A percentile compares a stretch with the other conserved stretches of the same genome.
Evolutionary conservation across 2,329 filamentous ascomycete species (phyloP).

Genomic region (Pseudocercospora crystallina): DNA sequence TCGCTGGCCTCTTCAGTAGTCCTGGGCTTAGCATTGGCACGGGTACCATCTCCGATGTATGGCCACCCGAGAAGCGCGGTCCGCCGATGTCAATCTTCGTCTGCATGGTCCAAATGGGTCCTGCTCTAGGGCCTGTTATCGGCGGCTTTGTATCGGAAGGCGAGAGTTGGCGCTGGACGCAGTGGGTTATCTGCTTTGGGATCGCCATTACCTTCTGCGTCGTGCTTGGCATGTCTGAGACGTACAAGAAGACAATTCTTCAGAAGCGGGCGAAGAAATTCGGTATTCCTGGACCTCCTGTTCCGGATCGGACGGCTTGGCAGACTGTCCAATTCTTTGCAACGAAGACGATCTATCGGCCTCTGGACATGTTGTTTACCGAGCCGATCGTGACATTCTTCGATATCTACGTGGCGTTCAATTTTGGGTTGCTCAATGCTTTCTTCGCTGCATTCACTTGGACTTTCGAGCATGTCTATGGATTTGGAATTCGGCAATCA

Average conservation of each 20-base stretch:
- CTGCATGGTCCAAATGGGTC: constrained; percentile 8
- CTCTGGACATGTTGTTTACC: constrained; percentile 30
- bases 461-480: constrained; percentile 25
- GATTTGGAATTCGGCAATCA: constrained; percentile 23
- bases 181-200: constrained; percentile 33
- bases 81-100: constrained; percentile 18
- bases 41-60: constrained; percentile 24
- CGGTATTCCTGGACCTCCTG: constrained; percentile 15
- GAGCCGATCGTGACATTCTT: constrained; percentile 34
- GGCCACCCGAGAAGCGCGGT: constrained; percentile 15
- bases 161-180: constrained; percentile 36
- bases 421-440: constrained; percentile 24
- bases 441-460: constrained; percentile 28
- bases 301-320: not conserved
- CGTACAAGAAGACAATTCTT: constrained; percentile 33
- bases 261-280: constrained; percentile 26
- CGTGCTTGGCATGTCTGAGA: constrained; percentile 37
- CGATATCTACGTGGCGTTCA: constrained; percentile 24
- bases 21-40: constrained; percentile 45
- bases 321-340: constrained; percentile 10
- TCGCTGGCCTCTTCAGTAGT: constrained; percentile 70
- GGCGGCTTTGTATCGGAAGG: constrained; percentile 32
- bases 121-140: constrained; percentile 25
- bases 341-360: constrained; percentile 23
- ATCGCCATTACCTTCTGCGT: constrained; percentile 24